Evolutionary conservation across 208 protist species (phyloP).

Genomic region (Herpetomonas tarakana): DNA sequence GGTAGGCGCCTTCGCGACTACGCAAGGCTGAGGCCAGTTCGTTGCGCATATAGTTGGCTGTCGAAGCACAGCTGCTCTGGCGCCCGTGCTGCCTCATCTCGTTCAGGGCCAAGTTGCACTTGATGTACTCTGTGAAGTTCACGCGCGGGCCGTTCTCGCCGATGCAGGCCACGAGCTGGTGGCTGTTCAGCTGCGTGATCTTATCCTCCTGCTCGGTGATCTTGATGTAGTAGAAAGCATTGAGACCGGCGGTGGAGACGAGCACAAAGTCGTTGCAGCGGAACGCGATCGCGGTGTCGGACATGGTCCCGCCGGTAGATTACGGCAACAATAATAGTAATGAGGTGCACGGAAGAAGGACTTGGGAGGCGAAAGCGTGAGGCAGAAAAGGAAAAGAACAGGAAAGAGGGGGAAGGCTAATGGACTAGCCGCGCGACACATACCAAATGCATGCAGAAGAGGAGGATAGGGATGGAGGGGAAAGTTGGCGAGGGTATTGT

Average conservation of each 20-base stretch:
- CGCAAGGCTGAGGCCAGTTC: constrained; percentile 84
- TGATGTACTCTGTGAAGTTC: constrained; percentile 94
- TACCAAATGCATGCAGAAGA: too few species aligned
- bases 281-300: constrained; percentile 87
- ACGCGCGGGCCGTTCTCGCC: constrained; percentile 90
- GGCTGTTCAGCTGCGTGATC: constrained; percentile 81
- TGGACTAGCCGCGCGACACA: too few species aligned
- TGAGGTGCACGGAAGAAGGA: background rate
- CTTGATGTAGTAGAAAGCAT: constrained; percentile 92
- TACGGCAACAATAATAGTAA: constrained; percentile 6
- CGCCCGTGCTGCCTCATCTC: constrained; percentile 82
- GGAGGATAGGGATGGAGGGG: too few species aligned
- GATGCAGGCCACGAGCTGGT: constrained; percentile 88
- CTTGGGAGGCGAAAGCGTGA: background rate
- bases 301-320: constrained; percentile 38
- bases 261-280: constrained; percentile 86
- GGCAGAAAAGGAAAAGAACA: constrained; percentile 13
- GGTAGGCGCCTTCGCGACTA: constrained; percentile 80
- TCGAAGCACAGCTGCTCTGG: constrained; percentile 68
- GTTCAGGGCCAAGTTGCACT: constrained; percentile 89
- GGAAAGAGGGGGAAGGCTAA: too few species aligned
- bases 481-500: too few species aligned
- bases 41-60: constrained; percentile 87
- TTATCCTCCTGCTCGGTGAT: constrained; percentile 93
- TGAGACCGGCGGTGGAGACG: constrained; percentile 73